Evolutionary conservation across 768 basidiomycete genomes (phyloP).

Genomic region (Pholiota molesta): DNA sequence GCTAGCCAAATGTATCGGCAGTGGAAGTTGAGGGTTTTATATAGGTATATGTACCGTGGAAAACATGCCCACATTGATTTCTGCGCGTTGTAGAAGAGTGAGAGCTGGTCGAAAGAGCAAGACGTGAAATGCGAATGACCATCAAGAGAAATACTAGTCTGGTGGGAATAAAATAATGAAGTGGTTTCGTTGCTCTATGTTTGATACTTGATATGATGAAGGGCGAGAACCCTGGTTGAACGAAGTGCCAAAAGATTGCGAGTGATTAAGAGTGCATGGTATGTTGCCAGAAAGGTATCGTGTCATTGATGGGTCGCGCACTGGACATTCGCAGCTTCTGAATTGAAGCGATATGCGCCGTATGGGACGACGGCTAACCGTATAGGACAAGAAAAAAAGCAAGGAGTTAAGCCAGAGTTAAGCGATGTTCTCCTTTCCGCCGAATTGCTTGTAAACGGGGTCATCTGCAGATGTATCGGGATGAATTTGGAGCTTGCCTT

Average conservation of each 20-base stretch:
- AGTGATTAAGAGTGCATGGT: not conserved
- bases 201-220: not conserved
- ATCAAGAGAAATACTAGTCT: not conserved
- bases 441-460: conserved; percentile 37
- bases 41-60: not conserved
- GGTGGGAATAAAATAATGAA: not conserved
- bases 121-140: not conserved
- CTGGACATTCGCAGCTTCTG: not conserved
- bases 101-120: not conserved
- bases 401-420: too few species aligned
- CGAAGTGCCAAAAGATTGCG: not conserved
- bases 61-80: not conserved
- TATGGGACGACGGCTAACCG: not conserved
- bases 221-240: not conserved
- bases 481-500: conserved; percentile 86
- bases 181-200: not conserved
- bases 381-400: not conserved
- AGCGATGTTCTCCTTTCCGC: conserved; percentile 29
- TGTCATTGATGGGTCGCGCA: not conserved
- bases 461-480: conserved; percentile 81
- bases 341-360: not conserved
- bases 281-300: conserved; percentile 1
- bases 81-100: not conserved
- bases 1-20: not conserved
- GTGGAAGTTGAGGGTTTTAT: not conserved